Conservation (phyloP, 2,329 filamentous ascomycete species). For the Aspergillus chevalieri region DNA sequence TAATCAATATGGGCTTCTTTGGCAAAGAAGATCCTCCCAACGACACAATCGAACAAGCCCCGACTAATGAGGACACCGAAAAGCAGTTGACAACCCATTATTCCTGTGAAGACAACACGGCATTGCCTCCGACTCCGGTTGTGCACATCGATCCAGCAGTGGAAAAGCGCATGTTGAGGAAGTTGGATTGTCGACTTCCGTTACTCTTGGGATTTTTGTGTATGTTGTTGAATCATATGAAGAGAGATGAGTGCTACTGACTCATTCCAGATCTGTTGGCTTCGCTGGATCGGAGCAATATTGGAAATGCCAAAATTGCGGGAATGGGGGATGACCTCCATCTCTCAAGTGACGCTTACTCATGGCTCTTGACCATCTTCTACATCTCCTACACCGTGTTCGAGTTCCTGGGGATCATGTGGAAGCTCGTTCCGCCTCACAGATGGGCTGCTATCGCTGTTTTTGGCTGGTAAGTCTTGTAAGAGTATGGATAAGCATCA, state of each 20-base stretch:
- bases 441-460: conserved; percentile 40
- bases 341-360: conserved; percentile 43
- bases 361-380: conserved; percentile 50
- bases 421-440: conserved; percentile 39
- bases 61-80: conserved; percentile 19
- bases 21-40: conserved; percentile 7
- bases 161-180: conserved; percentile 31
- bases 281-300: conserved; percentile 47
- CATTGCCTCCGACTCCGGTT: conserved; percentile 12
- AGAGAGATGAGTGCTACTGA: neutral
- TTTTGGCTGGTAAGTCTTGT: conserved; percentile 30
- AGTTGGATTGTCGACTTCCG: conserved; percentile 31
- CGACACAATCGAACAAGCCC: conserved; percentile 17
- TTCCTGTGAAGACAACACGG: conserved; percentile 10
- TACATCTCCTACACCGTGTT: conserved; percentile 46
- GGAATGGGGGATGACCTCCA: conserved; percentile 48
- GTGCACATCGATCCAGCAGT: conserved; percentile 27
- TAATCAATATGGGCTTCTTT: conserved; percentile 8
- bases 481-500: too few relatives aligned
- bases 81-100: conserved; percentile 19
- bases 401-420: conserved; percentile 39
- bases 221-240: conserved; percentile 14
- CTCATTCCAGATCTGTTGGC: conserved; percentile 37
- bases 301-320: conserved; percentile 50
- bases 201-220: conserved; percentile 35